Percentiles rank a stretch among this genome's conserved stretches.
Conservation (phyloP, 257 asterid species). For the Solanum paucissectum region DNA sequence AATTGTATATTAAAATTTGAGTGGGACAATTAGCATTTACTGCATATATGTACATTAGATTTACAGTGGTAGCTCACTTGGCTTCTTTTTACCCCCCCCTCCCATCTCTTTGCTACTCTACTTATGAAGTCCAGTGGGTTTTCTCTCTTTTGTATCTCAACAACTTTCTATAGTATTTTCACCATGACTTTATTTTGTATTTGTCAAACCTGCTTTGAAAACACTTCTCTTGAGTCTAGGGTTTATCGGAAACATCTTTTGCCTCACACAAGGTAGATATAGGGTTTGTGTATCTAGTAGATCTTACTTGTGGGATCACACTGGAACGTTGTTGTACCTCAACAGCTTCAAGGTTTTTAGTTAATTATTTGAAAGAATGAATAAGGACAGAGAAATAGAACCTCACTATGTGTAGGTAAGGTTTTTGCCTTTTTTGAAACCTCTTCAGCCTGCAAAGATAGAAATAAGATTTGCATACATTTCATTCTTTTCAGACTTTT, state of each 20-base stretch:
- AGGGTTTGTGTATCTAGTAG: neutral
- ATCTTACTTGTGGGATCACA: neutral
- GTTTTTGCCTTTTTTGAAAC: neutral
- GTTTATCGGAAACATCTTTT: neutral
- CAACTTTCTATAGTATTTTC: neutral
- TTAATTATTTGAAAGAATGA: neutral
- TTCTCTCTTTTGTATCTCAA: neutral
- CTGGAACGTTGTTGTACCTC: neutral
- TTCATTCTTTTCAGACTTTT: too few species aligned
- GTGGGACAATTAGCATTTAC: neutral
- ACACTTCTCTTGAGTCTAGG: neutral
- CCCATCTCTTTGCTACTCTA: neutral
- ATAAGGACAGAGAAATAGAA: neutral
- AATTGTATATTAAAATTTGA: neutral
- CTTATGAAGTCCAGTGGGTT: neutral
- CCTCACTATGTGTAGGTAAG: neutral
- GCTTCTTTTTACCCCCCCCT: fast-evolving
- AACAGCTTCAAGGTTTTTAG: neutral
- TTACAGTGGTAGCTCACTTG: neutral
- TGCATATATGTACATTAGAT: neutral
- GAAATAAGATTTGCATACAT: neutral
- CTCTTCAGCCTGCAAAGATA: neutral
- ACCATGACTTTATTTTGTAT: neutral
- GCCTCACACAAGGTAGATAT: neutral
- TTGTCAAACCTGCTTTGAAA: neutral